Percentiles rank a stretch among this genome's conserved stretches.
Conservation (phyloP, 108 stramenopile genomes). For the Stephanodiscus triporus region DNA sequence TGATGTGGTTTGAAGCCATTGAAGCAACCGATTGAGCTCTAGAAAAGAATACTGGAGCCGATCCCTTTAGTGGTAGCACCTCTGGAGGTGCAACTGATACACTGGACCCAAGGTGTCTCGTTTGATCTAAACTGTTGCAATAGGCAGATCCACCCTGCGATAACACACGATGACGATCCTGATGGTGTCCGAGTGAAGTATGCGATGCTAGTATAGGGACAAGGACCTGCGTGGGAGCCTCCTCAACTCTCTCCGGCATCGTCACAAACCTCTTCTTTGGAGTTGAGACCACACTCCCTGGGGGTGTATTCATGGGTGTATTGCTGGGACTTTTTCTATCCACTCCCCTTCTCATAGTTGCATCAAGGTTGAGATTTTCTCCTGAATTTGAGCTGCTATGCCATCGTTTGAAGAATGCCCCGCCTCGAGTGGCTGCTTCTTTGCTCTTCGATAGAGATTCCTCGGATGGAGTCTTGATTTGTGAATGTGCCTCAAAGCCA, state of each 20-base stretch:
- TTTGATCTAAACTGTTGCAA: constrained; percentile 3
- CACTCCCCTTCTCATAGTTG: constrained; percentile 36
- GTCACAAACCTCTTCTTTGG: neutral
- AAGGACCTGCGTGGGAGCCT: neutral
- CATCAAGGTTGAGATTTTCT: constrained; percentile 28
- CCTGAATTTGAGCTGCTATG: constrained; percentile 31
- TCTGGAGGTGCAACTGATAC: constrained; percentile 5
- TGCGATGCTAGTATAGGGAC: neutral
- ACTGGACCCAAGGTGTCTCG: constrained; percentile 16
- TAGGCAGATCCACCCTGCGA: neutral
- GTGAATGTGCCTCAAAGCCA: constrained; percentile 12
- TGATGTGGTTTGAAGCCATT: constrained; percentile 31
- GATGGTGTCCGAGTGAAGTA: neutral
- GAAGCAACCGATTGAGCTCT: constrained; percentile 25
- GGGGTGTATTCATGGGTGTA: constrained; percentile 34
- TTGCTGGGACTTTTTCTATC: constrained; percentile 40
- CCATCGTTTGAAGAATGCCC: constrained; percentile 29
- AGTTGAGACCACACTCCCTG: constrained; percentile 16
- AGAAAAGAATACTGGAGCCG: constrained; percentile 7
- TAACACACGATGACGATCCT: neutral
- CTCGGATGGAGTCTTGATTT: neutral
- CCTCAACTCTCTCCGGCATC: constrained; percentile 24
- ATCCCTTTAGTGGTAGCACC: neutral
- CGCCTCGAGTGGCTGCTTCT: constrained; percentile 20
- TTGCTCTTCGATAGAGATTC: constrained; percentile 20